These are phyloP conservation scores for Drechslera avenae DNA, from an alignment of 2,329 filamentous ascomycete species.

Conservation along the genomic window DNA sequence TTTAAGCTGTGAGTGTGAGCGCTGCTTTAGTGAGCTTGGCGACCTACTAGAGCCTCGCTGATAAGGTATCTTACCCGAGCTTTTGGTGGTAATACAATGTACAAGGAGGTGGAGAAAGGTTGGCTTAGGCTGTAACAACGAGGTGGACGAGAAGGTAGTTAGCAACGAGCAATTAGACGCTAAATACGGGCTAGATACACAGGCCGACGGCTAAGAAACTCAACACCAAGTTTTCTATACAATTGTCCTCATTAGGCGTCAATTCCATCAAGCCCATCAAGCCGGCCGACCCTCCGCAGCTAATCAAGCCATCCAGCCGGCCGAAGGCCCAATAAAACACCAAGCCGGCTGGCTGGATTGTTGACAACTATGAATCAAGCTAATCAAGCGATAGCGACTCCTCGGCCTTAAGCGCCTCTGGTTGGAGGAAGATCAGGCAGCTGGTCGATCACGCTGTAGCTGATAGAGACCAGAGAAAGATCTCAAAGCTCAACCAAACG, in stretches of 20 bases:
- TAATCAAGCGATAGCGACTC: neutral
- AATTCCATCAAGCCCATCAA: neutral
- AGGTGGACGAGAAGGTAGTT: no score
- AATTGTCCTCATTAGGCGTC: neutral
- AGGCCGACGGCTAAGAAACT: neutral
- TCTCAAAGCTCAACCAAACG: neutral
- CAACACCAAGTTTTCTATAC: neutral
- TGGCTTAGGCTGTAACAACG: no score
- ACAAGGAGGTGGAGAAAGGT: no score
- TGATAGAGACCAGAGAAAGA: neutral
- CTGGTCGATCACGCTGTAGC: neutral
- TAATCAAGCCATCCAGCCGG: neutral
- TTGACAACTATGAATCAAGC: no score
- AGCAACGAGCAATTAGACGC: neutral
- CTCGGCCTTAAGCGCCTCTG: neutral
- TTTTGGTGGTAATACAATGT: no score
- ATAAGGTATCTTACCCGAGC: no score
- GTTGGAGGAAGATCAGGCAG: neutral
- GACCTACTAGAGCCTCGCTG: conserved; percentile 4
- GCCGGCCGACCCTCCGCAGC: neutral
- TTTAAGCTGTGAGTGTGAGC: conserved; percentile 7
- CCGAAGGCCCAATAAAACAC: neutral
- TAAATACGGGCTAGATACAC: neutral
- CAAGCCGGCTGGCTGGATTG: neutral
- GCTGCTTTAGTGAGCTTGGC: conserved; percentile 6